A percentile compares a stretch with the other conserved stretches of the same genome.
phyloP scores from a whole-genome alignment of 148 eudicot genomes.

The Vaccinium macrocarpon region DNA sequence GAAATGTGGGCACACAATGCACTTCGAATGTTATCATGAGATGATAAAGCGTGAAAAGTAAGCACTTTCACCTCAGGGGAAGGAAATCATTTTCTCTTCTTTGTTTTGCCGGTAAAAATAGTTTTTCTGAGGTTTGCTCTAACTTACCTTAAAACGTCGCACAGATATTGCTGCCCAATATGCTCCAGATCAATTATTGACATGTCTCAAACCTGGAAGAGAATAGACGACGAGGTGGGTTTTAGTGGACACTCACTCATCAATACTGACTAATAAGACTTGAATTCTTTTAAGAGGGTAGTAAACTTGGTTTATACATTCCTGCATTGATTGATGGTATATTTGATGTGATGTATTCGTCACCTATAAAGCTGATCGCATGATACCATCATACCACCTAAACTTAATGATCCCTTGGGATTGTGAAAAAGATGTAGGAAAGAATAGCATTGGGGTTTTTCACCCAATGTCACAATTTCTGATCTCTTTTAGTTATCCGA shows the following conservation, averaged over 20 bases:
- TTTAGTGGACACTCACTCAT: not conserved
- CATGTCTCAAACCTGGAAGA: conserved; percentile 81
- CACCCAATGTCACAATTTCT: not conserved
- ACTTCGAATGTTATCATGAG: conserved; percentile 78
- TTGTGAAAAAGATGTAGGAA: not conserved
- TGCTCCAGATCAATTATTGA: conserved; percentile 81
- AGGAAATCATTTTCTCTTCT: not conserved
- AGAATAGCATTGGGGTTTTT: not conserved
- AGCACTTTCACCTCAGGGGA: conserved; percentile 18
- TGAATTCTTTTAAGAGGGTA: not conserved
- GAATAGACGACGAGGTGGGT: conserved; percentile 84
- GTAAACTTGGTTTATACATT: not conserved
- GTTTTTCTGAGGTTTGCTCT: not conserved
- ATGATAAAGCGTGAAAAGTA: conserved; percentile 92
- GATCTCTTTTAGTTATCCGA: not conserved
- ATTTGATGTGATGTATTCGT: not conserved
- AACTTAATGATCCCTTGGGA: not conserved
- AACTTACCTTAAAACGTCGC: not conserved
- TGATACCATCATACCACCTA: not conserved
- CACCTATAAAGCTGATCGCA: not conserved
- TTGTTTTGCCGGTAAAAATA: not conserved
- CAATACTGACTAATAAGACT: no score
- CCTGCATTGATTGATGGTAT: not conserved
- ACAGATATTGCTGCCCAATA: conserved; percentile 88
- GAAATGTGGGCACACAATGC: conserved; percentile 99